Conservation (phyloP, 805 yeast genomes). For the Ogataea salicorniae region DNA sequence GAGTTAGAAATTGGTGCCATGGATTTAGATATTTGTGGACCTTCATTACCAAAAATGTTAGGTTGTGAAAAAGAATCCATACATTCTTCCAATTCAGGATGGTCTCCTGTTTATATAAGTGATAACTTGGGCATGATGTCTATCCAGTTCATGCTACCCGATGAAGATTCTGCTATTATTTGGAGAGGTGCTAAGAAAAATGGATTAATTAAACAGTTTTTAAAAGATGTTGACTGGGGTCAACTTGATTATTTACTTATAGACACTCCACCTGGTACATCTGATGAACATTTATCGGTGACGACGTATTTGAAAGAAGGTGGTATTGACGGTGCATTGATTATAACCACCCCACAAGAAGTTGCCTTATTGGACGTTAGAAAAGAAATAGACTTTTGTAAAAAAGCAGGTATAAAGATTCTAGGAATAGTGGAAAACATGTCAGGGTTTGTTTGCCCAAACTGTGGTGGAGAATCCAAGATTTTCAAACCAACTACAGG, state of each 20-base stretch:
- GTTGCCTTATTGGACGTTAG: constrained; percentile 93
- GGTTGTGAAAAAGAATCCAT: constrained; percentile 85
- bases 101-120: constrained; percentile 95
- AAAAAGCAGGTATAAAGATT: constrained; percentile 80
- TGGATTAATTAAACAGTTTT: constrained; percentile 85
- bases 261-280: constrained; percentile 98
- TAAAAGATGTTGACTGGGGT: constrained; percentile 96
- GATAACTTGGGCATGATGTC: constrained; percentile 96
- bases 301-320: constrained; percentile 82
- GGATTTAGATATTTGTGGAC: constrained; percentile 98
- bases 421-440: constrained; percentile 94
- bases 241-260: constrained; percentile 77
- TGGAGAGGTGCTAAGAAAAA: constrained; percentile 98
- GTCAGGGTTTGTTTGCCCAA: constrained; percentile 98
- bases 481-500: constrained; percentile 96
- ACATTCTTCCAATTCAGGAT: constrained; percentile 87
- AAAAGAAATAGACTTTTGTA: constrained; percentile 92
- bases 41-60: constrained; percentile 90
- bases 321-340: constrained; percentile 91
- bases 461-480: constrained; percentile 82
- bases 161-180: constrained; percentile 86
- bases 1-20: constrained; percentile 88
- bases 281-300: constrained; percentile 93
- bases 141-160: constrained; percentile 91
- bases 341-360: constrained; percentile 97